Base-by-base conservation (phyloP, 441 rosid species). In the Monsonia emarginata region DNA sequence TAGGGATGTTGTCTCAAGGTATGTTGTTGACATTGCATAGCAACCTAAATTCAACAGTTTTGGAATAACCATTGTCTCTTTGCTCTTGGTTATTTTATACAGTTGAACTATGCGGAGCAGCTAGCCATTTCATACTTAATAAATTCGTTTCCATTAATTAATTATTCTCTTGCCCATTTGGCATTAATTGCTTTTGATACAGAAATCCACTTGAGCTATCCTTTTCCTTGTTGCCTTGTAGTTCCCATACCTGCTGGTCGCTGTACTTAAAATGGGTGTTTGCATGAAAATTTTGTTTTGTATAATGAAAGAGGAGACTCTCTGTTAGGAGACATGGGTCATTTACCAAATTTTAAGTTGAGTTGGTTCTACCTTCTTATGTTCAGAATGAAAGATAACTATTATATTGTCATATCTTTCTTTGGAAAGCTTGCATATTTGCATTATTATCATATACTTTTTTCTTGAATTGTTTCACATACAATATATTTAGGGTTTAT, bases 1-100 rank as follows among this genome's bases (percentile, higher is more conserved):
- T 42, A 75, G 91, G 76, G 84, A 85, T 57, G 70, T 77, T 77
- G 85, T 95, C 73, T 77, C 83, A 77, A 87, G 93, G 98, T 91
- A 65, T 40, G 80, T 78, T 26, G 30, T 19, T 62, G 18, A 67
- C 50, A 65, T 26, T 21, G 66, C 25, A 24, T 25, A 19, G 36
- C 57, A 42, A 2, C 69, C 22, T 25, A 28, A n/a, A 16, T 1
- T 58, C 32, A 65, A 13, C 13, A n/a, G 13, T 54, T 64, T 32
- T 16, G 22, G 44, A 44, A 38, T 25, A 14, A 44, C 61, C 21
- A 56, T 56, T 22, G 30, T 22, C 22, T 5, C 56, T 18, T 1
- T 14, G n/a, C n/a, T n/a, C 2, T 14, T 18, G 19, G 56, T 3
- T 18, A 46, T 14, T 14, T 18, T 18, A 46, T 14, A 18, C 7